Evolutionary conservation across 2,329 filamentous ascomycete species (phyloP).

Genomic region (Paracorniculantispora psalliotae): DNA sequence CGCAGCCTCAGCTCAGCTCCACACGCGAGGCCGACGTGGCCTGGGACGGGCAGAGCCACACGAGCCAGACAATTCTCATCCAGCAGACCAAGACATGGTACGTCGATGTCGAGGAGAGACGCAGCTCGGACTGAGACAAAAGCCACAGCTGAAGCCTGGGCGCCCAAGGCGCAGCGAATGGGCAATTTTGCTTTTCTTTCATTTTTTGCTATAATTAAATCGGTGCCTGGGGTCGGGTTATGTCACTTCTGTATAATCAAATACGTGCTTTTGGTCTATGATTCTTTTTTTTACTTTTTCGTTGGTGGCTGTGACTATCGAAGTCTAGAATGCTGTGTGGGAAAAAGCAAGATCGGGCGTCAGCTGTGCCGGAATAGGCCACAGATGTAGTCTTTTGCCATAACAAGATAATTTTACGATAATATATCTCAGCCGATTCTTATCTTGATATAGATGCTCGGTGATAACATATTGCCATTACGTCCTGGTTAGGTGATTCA

Average conservation of each 20-base stretch:
- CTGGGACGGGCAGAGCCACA: slow-evolving; percentile 13
- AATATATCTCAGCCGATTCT: too few species aligned
- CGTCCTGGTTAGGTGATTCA: too few species aligned
- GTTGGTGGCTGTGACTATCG: neutral
- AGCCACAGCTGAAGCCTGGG: neutral
- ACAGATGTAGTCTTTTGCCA: neutral
- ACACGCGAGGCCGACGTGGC: neutral
- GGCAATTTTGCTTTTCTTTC: neutral
- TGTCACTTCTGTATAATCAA: neutral
- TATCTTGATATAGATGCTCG: too few species aligned
- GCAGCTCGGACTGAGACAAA: neutral
- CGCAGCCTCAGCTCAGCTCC: neutral
- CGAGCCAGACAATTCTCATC: slow-evolving; percentile 13
- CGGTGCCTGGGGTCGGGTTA: neutral
- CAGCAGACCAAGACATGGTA: slow-evolving; percentile 14
- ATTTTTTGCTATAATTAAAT: neutral
- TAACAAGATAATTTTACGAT: neutral
- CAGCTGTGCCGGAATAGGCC: neutral
- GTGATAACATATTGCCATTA: too few species aligned
- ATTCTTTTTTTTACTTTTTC: neutral
- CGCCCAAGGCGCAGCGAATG: neutral
- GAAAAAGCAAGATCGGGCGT: neutral
- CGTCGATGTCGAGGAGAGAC: slow-evolving; percentile 11
- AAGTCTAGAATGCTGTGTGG: neutral
- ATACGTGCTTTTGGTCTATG: neutral